Conservation (phyloP, 1,139 yeast genomes). For the Hemisphaericaspora subhashii region DNA sequence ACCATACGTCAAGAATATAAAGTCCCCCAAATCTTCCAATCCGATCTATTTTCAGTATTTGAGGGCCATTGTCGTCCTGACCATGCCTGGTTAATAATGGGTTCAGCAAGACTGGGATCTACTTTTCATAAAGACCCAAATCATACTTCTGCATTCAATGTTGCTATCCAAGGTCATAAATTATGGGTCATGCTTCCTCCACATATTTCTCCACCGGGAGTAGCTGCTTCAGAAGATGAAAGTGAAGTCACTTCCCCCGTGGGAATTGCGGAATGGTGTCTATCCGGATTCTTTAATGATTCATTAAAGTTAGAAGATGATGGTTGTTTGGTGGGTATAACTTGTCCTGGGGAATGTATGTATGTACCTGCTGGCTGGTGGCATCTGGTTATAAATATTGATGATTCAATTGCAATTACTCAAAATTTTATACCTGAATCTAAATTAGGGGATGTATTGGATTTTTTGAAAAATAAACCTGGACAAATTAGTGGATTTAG, state of each 20-base stretch:
- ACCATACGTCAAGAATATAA: constrained; percentile 53
- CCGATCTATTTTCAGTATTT: constrained; percentile 51
- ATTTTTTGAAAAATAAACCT: constrained; percentile 65
- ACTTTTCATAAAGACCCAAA: constrained; percentile 94
- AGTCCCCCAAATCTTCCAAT: constrained; percentile 52
- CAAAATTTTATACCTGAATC: constrained; percentile 80
- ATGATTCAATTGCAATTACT: constrained; percentile 77
- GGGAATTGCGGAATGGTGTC: constrained; percentile 88
- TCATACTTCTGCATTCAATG: constrained; percentile 88
- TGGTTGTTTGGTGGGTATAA: constrained; percentile 68
- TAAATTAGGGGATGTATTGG: constrained; percentile 57
- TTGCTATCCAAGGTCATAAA: constrained; percentile 71
- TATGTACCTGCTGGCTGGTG: constrained; percentile 96
- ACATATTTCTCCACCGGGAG: constrained; percentile 77
- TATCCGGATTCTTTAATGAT: constrained; percentile 77
- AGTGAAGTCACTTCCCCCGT: constrained; percentile 91
- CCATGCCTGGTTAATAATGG: constrained; percentile 85
- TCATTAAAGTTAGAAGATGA: constrained; percentile 40
- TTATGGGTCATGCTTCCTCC: constrained; percentile 92
- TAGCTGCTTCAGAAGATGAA: constrained; percentile 71
- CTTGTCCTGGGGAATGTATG: constrained; percentile 81
- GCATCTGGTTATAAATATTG: constrained; percentile 86
- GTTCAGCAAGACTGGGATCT: constrained; percentile 79
- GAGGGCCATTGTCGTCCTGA: constrained; percentile 67
- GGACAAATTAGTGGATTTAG: constrained; percentile 81